A percentile compares a stretch with the other conserved stretches of the same genome.
Conservation (phyloP, 1,139 yeast genomes). For the Geotrichum carabidarum region DNA sequence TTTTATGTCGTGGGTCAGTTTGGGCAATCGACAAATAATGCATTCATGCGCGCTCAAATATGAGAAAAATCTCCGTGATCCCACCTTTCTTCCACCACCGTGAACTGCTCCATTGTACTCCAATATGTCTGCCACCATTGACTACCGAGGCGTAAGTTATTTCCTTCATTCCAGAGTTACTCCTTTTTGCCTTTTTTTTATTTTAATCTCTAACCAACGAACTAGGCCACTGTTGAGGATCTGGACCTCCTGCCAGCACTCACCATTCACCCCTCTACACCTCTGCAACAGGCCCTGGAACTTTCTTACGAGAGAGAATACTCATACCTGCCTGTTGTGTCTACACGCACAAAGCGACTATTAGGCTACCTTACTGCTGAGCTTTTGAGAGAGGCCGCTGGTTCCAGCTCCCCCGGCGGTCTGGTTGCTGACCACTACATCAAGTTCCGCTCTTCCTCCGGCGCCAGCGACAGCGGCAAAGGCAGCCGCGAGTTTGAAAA, state of each 20-base stretch:
- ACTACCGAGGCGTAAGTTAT: slow-evolving; percentile 30
- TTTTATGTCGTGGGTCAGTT: too few relatives aligned
- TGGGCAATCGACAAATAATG: too few relatives aligned
- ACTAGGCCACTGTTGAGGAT: slow-evolving; percentile 53
- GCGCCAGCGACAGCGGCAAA: slow-evolving; percentile 8
- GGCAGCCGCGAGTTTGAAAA: slow-evolving; percentile 34
- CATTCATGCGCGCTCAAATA: too few relatives aligned
- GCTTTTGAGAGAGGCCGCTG: slow-evolving; percentile 37
- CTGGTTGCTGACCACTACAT: slow-evolving; percentile 32
- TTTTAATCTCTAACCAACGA: not conserved
- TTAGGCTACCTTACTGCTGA: slow-evolving; percentile 56
- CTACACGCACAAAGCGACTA: slow-evolving; percentile 46
- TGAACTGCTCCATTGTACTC: not conserved
- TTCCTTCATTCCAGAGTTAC: not conserved
- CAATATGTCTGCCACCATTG: slow-evolving; percentile 14
- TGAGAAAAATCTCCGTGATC: not conserved
- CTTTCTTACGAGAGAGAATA: slow-evolving; percentile 53
- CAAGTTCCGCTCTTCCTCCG: slow-evolving; percentile 24
- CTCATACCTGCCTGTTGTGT: slow-evolving; percentile 55
- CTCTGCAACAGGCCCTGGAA: slow-evolving; percentile 45
- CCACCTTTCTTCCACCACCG: not conserved
- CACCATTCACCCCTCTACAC: slow-evolving; percentile 51
- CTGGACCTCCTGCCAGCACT: slow-evolving; percentile 59
- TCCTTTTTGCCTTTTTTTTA: not conserved
- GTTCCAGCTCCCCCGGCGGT: slow-evolving; percentile 43